Base-by-base conservation (phyloP, 176 grass and related monocot genomes). In the Raddia guianensis region DNA sequence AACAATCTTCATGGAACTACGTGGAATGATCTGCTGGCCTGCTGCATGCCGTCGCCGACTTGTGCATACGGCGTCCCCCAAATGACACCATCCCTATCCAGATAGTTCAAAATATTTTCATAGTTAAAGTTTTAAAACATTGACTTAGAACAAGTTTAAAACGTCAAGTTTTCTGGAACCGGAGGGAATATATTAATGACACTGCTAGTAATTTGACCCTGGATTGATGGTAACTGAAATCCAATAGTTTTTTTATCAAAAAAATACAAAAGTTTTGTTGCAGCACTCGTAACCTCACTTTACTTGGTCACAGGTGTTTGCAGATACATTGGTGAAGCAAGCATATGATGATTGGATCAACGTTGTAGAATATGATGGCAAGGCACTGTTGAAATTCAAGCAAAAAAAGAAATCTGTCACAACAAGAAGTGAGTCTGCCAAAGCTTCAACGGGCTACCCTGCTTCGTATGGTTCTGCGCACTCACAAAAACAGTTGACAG, bases 281-380 rank as follows among this genome's bases (percentile, higher is more conserved):
- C 46, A 69, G 61, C 47, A 79, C 34, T 57, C 7, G 49, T 7
- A 43, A 51, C 35, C 14, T 78, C 65, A 66, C 60, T 67, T 80
- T 63, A 61, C 57, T 76, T 76, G 18, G 54, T 66, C 73, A 32
- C 66, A 97, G 93, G 82, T 91, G 33, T 89, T 89, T 69, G 86
- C 73, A 2, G 93, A 97, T 74, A 45, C 82, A 8, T 78, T 97
- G 55, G 93, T 97, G 55, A 93, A 93, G 63, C 89, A 89, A 90
- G 83, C 93, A 79, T 97, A 97, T 35, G 88, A 93, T 80, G 87
- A 93, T 62, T 97, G 93, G 93, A 85, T 87, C 56, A 89, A 85
- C 37, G 90, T 93, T 85, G 32, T 97, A 73, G 93, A 93, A 84
- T 89, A 97, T 87, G 93, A 97, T 79, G 93, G 88, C 9, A 92